Base-by-base conservation (phyloP, 495 filamentous ascomycete genomes). In the Xylaria nigripes region DNA sequence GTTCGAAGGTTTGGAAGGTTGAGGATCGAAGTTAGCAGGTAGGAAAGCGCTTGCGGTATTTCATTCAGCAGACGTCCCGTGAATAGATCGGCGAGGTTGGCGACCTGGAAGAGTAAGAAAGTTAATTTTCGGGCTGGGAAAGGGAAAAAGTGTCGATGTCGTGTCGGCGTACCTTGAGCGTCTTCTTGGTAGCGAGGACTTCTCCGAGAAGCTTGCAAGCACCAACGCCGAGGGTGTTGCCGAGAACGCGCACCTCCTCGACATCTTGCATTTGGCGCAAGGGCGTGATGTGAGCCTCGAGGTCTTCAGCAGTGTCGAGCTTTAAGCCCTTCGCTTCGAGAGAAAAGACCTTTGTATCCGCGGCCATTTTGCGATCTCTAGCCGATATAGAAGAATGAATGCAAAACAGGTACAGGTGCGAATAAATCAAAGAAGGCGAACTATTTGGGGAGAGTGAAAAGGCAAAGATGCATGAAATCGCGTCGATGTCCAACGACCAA, bases 81-180 rank as follows among this genome's bases (percentile, higher is more conserved):
- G 73, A 97, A 98, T 74, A 98, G 94, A 68, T 98, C 93, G 68
- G 90, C 91, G 50, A 97, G 74, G 69, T 96, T 92, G 65, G 89
- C 90, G 51, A 85, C 73, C 80, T 91, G 70, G 42, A 52, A 27
- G 45, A 19, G 44, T 32, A 18, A 34, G 32, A 12, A 15, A 36
- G 69, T 95, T 90, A 65, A 29, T 4, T 9, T 9, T 45, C 54
- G 27, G 13, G 22, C 44, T 21, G 22, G 16, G 22, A 8, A 24
- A 10, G 15, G n/a, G n/a, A 38, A 19, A 23, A 2, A 16, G 40
- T 23, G 38, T 19, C 8, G 30, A 16, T 29, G 16, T 18, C 48
- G 16, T 8, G 15, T 32, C 23, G 47, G 65, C 73, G 51, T 73
- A 87, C 85, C 68, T 81, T 77, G 12, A 98, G 79, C 56, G 76